phyloP scores from a whole-genome alignment of 2,329 filamentous ascomycete genomes.

The Aureobasidium sp. region DNA sequence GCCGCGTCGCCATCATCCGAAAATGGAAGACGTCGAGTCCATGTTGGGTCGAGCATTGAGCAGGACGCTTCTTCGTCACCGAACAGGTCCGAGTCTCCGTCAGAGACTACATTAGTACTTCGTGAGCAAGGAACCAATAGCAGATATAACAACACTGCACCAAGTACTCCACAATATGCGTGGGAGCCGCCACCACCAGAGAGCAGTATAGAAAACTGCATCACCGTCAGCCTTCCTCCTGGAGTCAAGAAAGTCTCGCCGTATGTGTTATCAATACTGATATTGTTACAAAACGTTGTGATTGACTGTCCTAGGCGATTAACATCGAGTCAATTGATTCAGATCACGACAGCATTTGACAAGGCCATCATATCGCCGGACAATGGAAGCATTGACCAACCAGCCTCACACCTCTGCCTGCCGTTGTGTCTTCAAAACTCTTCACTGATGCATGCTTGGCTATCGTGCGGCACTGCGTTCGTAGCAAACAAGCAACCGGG shows the following conservation, averaged over 20 bases:
- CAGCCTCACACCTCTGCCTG: conserved; percentile 2
- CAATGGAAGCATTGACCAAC: not conserved
- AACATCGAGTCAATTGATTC: conserved; percentile 11
- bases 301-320: not conserved
- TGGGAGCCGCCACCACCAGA: not conserved
- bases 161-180: not conserved
- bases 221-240: not conserved
- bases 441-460: conserved; percentile 13
- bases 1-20: not conserved
- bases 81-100: not conserved
- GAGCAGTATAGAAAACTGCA: conserved; percentile 8
- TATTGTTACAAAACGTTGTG: not conserved
- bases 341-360: conserved; percentile 9
- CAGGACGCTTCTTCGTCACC: not conserved
- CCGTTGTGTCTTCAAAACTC: conserved; percentile 7
- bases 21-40: not conserved
- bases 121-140: not conserved
- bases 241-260: conserved; percentile 5
- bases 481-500: not conserved
- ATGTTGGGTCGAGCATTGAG: not conserved
- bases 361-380: conserved; percentile 9
- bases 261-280: not conserved
- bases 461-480: conserved; percentile 10
- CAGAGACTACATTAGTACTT: not conserved
- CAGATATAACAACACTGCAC: not conserved